A percentile compares a stretch with the other conserved stretches of the same genome.
phyloP scores from a whole-genome alignment of 2,329 filamentous ascomycete species.

The Biscogniauxia marginata region DNA sequence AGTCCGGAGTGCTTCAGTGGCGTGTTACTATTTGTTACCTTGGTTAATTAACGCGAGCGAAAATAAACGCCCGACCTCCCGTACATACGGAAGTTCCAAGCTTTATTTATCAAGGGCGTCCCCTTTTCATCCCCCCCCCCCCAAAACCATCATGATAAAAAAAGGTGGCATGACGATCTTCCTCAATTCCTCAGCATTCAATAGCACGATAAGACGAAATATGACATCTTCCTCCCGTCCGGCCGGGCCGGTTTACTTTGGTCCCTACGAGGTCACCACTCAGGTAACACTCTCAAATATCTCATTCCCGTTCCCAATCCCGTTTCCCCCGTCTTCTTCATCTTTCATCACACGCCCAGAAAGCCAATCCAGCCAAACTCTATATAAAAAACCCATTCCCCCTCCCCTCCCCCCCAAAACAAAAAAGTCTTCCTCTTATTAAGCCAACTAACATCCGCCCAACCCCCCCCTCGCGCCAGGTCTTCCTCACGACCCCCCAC shows the following conservation, averaged over 20 bases:
- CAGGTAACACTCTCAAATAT: slow-evolving; percentile 51
- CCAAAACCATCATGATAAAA: slow-evolving; percentile 15
- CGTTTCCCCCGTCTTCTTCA: not conserved
- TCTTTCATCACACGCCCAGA: not conserved
- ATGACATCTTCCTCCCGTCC: slow-evolving; percentile 12
- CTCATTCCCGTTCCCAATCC: not conserved
- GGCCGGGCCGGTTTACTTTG: slow-evolving; percentile 58
- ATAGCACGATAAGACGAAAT: slow-evolving; percentile 6
- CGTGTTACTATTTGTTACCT: not conserved
- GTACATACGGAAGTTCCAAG: no score
- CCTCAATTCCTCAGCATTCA: slow-evolving; percentile 7
- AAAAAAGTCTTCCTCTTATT: no score
- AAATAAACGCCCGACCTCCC: not conserved
- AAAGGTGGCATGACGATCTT: slow-evolving; percentile 6
- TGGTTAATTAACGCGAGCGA: no score
- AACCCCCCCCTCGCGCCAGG: slow-evolving; percentile 49
- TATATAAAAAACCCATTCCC: not conserved
- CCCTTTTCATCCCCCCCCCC: not conserved
- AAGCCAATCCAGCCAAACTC: not conserved
- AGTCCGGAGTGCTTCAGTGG: not conserved
- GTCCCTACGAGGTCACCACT: slow-evolving; percentile 71
- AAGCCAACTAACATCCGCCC: no score
- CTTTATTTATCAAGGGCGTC: not conserved
- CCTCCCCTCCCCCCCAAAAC: slow-evolving; percentile 1
- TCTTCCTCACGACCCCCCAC: slow-evolving; percentile 78